Evolutionary conservation across 306 rosid genomes (phyloP), one percentile per base, ranked within the genome.

Genomic region (Coriaria nepalensis): DNA sequence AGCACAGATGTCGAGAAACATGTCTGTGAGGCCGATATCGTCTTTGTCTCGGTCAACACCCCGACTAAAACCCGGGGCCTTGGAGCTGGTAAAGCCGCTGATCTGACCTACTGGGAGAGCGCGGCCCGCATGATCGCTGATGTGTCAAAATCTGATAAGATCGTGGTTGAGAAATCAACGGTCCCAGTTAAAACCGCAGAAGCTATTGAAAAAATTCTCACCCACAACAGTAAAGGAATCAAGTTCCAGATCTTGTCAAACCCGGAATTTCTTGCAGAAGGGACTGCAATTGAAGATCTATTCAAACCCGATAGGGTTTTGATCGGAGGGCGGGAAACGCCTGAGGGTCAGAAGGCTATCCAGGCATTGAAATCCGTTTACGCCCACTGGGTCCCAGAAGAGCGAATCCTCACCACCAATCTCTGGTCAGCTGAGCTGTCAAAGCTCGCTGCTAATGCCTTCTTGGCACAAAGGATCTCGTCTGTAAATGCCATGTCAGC

Each of bases 161-260:
- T 87, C 56, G 96, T 87, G 10, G 96, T 87, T 0, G 96, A 87
- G 74, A 87, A 87, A 67, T 87, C 96, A 7, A 87, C 94, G 9
- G 94, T 87, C 77, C 96, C 96, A 0, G 96, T 87, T 49, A 87
- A 88, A 78, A 87, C 96, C 35, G 94, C 96, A 0, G 96, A 87
- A 70, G 96, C 96, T 8, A 87, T 87, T 13, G 96, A 87, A 68
- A 87, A 87, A 55, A 87, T 87, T 63, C 70, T 87, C 64, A 87
- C 85, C 45, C 96, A 83, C 77, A 87, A 87, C 75, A 68, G 75
- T 69, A 80, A 83, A 63, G 93, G 87, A 4, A 83, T 76, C 67
- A 75, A 87, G 47, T 83, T 83, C 68, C 93, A 83, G 58, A 87
- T 87, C 46, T 87, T 87, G 5, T 87, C 94, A 13, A 87, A 87